phyloP scores from a whole-genome alignment of 352 stramenopile species.

The Thalassiosira gravida region DNA sequence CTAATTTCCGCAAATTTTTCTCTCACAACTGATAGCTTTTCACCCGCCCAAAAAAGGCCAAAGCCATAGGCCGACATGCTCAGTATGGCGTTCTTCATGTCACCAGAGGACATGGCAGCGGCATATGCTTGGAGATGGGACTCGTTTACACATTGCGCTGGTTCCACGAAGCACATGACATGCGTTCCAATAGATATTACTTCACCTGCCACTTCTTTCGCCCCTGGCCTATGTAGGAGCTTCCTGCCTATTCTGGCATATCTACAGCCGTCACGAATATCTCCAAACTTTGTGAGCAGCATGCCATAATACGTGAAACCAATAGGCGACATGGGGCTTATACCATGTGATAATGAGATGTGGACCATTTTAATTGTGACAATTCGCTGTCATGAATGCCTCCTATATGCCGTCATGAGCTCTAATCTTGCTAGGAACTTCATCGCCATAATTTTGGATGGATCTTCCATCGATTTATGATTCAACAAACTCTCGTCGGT shows the following conservation, averaged over 20 bases:
- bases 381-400: slow-evolving; percentile 6
- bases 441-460: slow-evolving; percentile 23
- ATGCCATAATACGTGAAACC: slow-evolving; percentile 30
- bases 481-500: slow-evolving; percentile 27
- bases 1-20: background rate
- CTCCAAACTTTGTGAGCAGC: slow-evolving; percentile 20
- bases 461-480: slow-evolving; percentile 31
- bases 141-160: slow-evolving; percentile 17
- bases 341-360: slow-evolving; percentile 32
- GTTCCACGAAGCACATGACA: slow-evolving; percentile 25
- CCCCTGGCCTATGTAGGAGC: slow-evolving; percentile 16
- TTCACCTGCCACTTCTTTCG: slow-evolving; percentile 32
- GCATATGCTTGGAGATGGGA: slow-evolving; percentile 13
- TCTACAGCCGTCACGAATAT: slow-evolving; percentile 16
- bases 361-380: slow-evolving; percentile 31
- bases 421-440: slow-evolving; percentile 32
- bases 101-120: slow-evolving; percentile 24
- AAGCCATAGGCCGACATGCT: slow-evolving; percentile 5
- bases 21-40: slow-evolving; percentile 14
- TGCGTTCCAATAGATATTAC: slow-evolving; percentile 17
- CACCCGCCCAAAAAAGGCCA: background rate
- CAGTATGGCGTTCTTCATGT: slow-evolving; percentile 22
- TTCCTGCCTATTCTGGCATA: slow-evolving; percentile 24
- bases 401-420: background rate
- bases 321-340: slow-evolving; percentile 27